Evolutionary conservation across 306 rosid genomes (phyloP).

Genomic region (Vicia villosa): DNA sequence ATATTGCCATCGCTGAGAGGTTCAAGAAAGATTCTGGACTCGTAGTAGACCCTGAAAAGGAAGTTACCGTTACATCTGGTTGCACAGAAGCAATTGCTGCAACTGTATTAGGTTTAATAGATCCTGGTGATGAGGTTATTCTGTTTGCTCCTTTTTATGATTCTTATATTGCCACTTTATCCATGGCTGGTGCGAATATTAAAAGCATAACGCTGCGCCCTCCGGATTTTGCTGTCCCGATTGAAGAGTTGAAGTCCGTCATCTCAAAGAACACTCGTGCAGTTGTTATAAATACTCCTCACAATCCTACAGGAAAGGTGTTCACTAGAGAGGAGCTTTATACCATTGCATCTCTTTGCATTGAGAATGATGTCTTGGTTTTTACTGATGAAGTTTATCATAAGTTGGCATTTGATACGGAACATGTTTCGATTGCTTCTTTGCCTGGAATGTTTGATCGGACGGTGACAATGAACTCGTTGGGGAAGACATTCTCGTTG

Average conservation of each 20-base stretch:
- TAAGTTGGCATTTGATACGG: constrained; percentile 86
- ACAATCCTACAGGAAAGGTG: constrained; percentile 91
- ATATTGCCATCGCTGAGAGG: constrained; percentile 72
- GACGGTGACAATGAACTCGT: constrained; percentile 81
- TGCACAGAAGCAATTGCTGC: constrained; percentile 94
- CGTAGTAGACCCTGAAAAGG: constrained; percentile 72
- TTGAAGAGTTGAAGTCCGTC: constrained; percentile 59
- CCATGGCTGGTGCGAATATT: constrained; percentile 83
- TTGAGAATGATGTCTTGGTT: constrained; percentile 80
- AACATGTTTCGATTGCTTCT: constrained; percentile 78
- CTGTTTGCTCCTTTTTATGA: constrained; percentile 81
- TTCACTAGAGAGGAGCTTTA: constrained; percentile 71
- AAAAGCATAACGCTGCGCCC: constrained; percentile 62
- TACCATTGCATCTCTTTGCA: constrained; percentile 79
- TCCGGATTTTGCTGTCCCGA: constrained; percentile 66
- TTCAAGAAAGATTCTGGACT: constrained; percentile 77
- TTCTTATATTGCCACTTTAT: constrained; percentile 65
- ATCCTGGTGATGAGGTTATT: constrained; percentile 91
- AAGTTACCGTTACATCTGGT: constrained; percentile 74
- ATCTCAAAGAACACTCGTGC: constrained; percentile 76
- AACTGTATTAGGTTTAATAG: constrained; percentile 73
- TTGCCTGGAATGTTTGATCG: constrained; percentile 91
- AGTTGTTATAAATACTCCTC: constrained; percentile 70
- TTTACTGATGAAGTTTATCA: constrained; percentile 84
- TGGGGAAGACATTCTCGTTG: constrained; percentile 81